Base-by-base conservation (phyloP, 2,329 filamentous ascomycete genomes). In the Alternaria gaisen region DNA sequence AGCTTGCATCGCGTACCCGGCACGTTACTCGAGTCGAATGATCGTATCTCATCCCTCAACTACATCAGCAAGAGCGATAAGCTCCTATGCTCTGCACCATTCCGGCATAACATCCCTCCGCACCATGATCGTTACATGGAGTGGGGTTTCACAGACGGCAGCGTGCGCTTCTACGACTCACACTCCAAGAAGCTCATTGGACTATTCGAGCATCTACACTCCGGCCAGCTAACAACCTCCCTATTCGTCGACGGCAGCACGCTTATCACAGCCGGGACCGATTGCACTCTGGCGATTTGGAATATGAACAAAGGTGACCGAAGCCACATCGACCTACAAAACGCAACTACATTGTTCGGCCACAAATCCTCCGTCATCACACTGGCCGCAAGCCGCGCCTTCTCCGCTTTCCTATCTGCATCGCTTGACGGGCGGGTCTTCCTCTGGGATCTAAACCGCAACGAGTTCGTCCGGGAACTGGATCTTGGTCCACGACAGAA, bases 131-230 rank as follows among this genome's bases (percentile, higher is more conserved):
- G 93, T 70, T 97, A 93, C 72, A 86, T 98, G 68, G 93, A 97
- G 80, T 98, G 94, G 94, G 94, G 94, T 1, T 98, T 96, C 71
- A 91, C 92, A 0, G 95, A 99, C 77, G 92, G 92, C 69, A 96
- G 92, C 68, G 87, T 99, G 28, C 90, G 95, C 4, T 98, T 99
- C 83, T 97, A 92, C 80, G 88, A 91, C 56, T 89, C 90, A 48
- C 93, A 97, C 67, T 92, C 88, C 59, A 90, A 92, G 73, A 94
- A 92, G 82, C 84, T 91, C 22, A 88, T 96, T 36, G 94, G 94
- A 0, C 85, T 97, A 18, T 97, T 94, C 73, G 95, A 99, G 78
- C 96, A 98, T 73, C 84, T 97, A 2, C 95, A 99, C 75, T 90
- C 94, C 58, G 93, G 94, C 5, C 93, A 97, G 74, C 86, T 99